Evolutionary conservation across 2,329 filamentous ascomycete species (phyloP).

Genomic region (Fusarium multiceps): DNA sequence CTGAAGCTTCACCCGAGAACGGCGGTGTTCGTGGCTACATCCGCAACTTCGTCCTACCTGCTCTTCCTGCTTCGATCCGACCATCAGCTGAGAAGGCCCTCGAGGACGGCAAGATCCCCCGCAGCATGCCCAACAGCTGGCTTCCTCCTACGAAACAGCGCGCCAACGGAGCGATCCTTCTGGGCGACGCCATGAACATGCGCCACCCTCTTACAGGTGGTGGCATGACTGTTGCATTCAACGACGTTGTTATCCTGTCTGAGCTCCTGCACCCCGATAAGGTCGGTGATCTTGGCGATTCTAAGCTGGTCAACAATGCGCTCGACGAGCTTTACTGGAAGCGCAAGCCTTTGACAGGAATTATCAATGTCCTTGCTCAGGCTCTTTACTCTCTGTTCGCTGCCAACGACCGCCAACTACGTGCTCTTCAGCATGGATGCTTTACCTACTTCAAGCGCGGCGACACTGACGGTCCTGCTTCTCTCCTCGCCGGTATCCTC

Average conservation of each 20-base stretch:
- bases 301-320: constrained; percentile 71
- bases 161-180: constrained; percentile 74
- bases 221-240: constrained; percentile 97
- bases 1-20: constrained; percentile 75
- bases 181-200: constrained; percentile 99
- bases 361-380: constrained; percentile 98
- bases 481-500: constrained; percentile 84
- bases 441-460: constrained; percentile 89
- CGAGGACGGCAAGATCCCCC: constrained; percentile 78
- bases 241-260: constrained; percentile 84
- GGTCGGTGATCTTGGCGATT: constrained; percentile 77
- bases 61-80: constrained; percentile 76
- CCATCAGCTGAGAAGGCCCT: constrained; percentile 81
- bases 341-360: constrained; percentile 82
- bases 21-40: constrained; percentile 91
- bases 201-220: constrained; percentile 97
- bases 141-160: constrained; percentile 77
- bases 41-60: constrained; percentile 80
- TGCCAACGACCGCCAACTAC: constrained; percentile 80
- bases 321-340: constrained; percentile 86
- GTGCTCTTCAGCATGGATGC: constrained; percentile 86
- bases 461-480: constrained; percentile 81
- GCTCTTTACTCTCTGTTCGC: constrained; percentile 93
- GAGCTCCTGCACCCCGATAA: constrained; percentile 76
- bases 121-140: constrained; percentile 95